phyloP scores from a whole-genome alignment of 139 green algal genomes.

The Tetraselmis chui region DNA sequence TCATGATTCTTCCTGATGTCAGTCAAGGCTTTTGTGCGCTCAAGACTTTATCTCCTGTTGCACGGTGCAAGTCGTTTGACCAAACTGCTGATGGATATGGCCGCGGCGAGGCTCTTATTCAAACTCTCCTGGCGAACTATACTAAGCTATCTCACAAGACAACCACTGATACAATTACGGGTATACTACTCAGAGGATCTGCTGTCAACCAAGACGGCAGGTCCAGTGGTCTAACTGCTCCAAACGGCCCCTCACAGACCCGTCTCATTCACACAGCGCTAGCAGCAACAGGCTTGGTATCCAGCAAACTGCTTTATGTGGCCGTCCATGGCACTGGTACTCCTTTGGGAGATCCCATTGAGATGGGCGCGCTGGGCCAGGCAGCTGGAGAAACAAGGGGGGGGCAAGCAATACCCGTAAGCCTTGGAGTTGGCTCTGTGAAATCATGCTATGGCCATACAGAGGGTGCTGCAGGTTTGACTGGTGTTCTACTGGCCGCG shows the following conservation, averaged over 20 bases:
- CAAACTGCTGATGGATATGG: slow-evolving; percentile 43
- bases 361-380: slow-evolving; percentile 49
- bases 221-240: slow-evolving; percentile 74
- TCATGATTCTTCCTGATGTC: slow-evolving; percentile 25
- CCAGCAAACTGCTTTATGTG: neutral
- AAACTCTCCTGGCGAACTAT: neutral
- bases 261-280: slow-evolving; percentile 48
- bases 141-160: neutral
- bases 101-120: slow-evolving; percentile 44
- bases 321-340: slow-evolving; percentile 59
- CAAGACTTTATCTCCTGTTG: slow-evolving; percentile 23
- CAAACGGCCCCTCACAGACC: slow-evolving; percentile 81
- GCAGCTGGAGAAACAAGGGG: slow-evolving; percentile 22
- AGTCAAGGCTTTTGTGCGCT: slow-evolving; percentile 7
- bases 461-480: slow-evolving; percentile 38
- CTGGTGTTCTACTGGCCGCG: neutral
- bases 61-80: slow-evolving; percentile 47
- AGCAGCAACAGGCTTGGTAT: neutral
- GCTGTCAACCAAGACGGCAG: slow-evolving; percentile 65
- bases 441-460: slow-evolving; percentile 53
- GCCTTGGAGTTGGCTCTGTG: slow-evolving; percentile 24
- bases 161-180: neutral
- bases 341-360: slow-evolving; percentile 66
- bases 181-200: slow-evolving; percentile 14
- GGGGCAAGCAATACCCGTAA: neutral